These are phyloP conservation scores for Calonectria pseudoturangicola DNA, from an alignment of 2,329 filamentous ascomycete genomes.

Conservation along the genomic window DNA sequence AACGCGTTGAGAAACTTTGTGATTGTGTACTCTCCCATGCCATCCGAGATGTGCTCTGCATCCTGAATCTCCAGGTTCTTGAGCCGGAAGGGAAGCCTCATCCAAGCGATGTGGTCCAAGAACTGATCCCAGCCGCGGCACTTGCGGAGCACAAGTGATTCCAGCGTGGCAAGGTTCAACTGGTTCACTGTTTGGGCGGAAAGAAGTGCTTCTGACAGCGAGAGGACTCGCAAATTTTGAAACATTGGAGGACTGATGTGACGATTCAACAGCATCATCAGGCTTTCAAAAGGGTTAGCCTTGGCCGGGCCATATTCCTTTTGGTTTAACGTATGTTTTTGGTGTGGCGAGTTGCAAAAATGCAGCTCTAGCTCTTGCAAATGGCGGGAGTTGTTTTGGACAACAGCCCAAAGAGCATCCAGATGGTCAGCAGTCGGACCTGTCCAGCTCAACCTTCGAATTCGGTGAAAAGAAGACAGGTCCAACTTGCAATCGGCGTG, in stretches of 20 bases:
- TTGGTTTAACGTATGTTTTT: constrained; percentile 6
- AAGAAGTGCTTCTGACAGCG: neutral
- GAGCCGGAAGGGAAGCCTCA: constrained; percentile 8
- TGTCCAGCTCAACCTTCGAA: constrained; percentile 5
- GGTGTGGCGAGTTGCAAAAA: neutral
- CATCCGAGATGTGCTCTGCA: constrained; percentile 14
- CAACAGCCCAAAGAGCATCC: neutral
- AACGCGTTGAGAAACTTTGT: constrained; percentile 7
- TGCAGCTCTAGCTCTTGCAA: constrained; percentile 2
- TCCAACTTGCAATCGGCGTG: neutral
- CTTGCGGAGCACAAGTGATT: constrained; percentile 5
- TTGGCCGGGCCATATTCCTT: constrained; percentile 7
- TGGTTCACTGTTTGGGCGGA: neutral
- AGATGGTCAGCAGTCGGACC: neutral
- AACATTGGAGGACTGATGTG: constrained; percentile 1
- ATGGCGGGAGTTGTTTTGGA: constrained; percentile 1
- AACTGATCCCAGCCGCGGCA: constrained; percentile 13
- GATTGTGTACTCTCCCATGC: constrained; percentile 19
- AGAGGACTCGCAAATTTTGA: neutral
- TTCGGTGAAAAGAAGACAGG: neutral
- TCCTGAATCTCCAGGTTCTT: constrained; percentile 24
- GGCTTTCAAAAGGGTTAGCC: constrained; percentile 10
- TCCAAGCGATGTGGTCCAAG: constrained; percentile 4
- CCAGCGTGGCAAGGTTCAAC: neutral
- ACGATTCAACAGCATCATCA: constrained; percentile 3